Base-by-base conservation (phyloP, 139 green algal genomes). In the Picochlorum sp. region DNA sequence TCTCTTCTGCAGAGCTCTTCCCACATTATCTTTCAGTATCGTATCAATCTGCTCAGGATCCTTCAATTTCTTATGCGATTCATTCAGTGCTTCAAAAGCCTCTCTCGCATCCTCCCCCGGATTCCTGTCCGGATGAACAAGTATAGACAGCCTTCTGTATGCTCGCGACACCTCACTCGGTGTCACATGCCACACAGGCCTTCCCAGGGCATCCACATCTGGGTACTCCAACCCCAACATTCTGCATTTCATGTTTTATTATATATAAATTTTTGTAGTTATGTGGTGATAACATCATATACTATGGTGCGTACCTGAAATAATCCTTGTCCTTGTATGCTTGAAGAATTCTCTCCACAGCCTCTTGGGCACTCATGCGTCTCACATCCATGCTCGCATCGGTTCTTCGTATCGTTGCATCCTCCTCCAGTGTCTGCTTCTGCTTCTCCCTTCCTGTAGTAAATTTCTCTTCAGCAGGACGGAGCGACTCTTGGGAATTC, bases 111-210 rank as follows among this genome's bases (percentile, higher is more conserved):
- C 80, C 8, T 81, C 69, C 1, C 81, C 80, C 6, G 77, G 78
- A 61, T 86, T 82, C 59, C 90, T 92, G 65, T 92, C 85, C 1
- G 85, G 85, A 28, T 92, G 85, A 58, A 92, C 85, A 24, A 86
- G 71, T 2, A 90, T 63, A 13, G 84, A 90, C 32, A 92, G 70
- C 62, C 76, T 80, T 28, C 85, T 62, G 61, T 89, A 92, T 0
- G 85, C 84, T 24, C 72, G 76, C 16, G 73, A 85, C 10, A 92
- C 76, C 9, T 90, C 80, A 16, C 46, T 54, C 6, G 73, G n/a
- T 1, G 63, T 81, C 44, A 80, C 77, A 4, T 24, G 16, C 85
- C 84, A 90, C 10, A 66, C 26, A 4, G 81, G 77, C 0, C 73
- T 59, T 2, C 82, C 84, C 38, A 92, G 61, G 3, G 82, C 85